These are phyloP conservation scores for Arabidopsis lyrata DNA, from an alignment of 441 rosid genomes.

Conservation along the genomic window DNA sequence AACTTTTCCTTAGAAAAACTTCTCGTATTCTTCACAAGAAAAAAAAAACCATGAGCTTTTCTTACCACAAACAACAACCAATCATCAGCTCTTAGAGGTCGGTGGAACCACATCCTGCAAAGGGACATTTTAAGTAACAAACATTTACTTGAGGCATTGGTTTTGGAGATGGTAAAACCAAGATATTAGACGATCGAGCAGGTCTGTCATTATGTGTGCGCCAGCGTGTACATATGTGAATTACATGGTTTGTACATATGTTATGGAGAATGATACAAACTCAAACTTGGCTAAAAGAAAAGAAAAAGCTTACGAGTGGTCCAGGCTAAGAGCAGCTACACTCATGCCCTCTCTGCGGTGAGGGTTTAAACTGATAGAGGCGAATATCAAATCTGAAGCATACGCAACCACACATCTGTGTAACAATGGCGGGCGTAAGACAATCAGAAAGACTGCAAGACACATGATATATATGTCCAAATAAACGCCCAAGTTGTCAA, in stretches of 20 bases:
- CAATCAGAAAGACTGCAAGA: constrained; percentile 6
- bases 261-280: not conserved
- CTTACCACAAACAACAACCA: constrained; percentile 86
- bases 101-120: constrained; percentile 94
- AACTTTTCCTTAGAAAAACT: constrained; percentile 4
- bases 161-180: not conserved
- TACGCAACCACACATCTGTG: constrained; percentile 90
- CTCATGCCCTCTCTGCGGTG: constrained; percentile 72
- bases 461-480: not conserved
- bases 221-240: not conserved
- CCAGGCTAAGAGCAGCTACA: constrained; percentile 72
- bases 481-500: constrained; percentile 6
- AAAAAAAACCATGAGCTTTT: constrained; percentile 20
- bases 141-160: not conserved
- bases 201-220: not conserved
- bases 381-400: constrained; percentile 84
- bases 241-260: not conserved
- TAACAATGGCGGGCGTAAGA: constrained; percentile 21
- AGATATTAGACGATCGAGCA: not conserved
- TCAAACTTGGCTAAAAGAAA: constrained; percentile 13
- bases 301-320: constrained; percentile 79
- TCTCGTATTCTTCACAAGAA: not conserved
- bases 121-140: not conserved
- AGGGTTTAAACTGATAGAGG: constrained; percentile 78
- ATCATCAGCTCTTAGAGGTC: constrained; percentile 84